Base-by-base conservation (phyloP, 768 basidiomycete genomes). In the Leccinum truebloodii region DNA sequence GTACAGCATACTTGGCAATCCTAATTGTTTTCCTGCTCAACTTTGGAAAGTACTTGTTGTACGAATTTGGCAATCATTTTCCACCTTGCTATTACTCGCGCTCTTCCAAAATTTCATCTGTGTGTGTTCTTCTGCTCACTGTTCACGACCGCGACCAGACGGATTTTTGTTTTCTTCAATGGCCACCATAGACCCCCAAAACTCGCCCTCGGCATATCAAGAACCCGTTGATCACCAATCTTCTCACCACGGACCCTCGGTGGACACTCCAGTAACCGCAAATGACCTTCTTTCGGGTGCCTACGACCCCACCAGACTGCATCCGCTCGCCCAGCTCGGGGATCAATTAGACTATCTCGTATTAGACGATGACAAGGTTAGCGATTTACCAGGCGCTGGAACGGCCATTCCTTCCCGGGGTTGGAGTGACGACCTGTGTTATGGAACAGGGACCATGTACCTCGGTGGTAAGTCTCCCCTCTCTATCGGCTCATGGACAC, bases 361-460 rank as follows among this genome's bases (percentile, higher is more conserved):
- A 67, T 84, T 99, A 60, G 96, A 98, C 64, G 97, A 99, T 76
- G 96, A 96, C 79, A 96, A 98, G 81, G 88, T 89, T 68, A 94
- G 78, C 75, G 87, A 93, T 57, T 80, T 97, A 62, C 94, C 94
- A 72, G 97, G 97, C 54, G 86, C 92, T 68, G 84, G 82, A 68
- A 94, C 92, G 61, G 95, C 95, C 60, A 85, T 99, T 65, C 95
- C 95, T 67, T 92, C 89, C 73, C 82, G 97, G 80, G 95, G 97
- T 64, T 98, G 94, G 95, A 92, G 94, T 79, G 97, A 99, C 80
- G 97, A 99, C 80, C 79, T 99, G 61, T 98, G 95, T 85, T 98
- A 98, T 78, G 97, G 97, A 71, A 98, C 95, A 69, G 97, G 97
- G 64, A 95, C 95, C 66, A 97, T 95, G 80, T 99, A 99, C 86